These are phyloP conservation scores for Candida tammaniensis DNA, from an alignment of 805 yeast genomes.

Conservation along the genomic window DNA sequence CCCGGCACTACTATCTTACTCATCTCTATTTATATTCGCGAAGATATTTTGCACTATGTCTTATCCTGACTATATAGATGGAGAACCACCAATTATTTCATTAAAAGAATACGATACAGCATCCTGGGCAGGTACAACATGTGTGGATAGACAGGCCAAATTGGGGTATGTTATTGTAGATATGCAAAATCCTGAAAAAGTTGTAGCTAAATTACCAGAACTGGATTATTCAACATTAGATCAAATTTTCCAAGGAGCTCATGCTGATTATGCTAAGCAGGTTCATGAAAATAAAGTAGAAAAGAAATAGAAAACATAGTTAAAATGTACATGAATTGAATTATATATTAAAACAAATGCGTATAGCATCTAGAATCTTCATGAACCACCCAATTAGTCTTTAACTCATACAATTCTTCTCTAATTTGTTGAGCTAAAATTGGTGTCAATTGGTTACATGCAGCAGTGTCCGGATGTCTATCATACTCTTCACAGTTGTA, in stretches of 20 bases:
- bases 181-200: constrained; percentile 40
- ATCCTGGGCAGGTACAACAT: constrained; percentile 49
- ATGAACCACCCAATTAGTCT: constrained; percentile 81
- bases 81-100: constrained; percentile 46
- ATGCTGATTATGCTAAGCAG: constrained; percentile 22
- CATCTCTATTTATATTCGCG: background rate
- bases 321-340: constrained; percentile 1
- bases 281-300: constrained; percentile 10
- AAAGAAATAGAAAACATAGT: constrained; percentile 1
- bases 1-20: constrained; percentile 55
- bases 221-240: constrained; percentile 39
- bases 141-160: constrained; percentile 37
- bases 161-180: constrained; percentile 42
- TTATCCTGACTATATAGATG: constrained; percentile 44
- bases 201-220: constrained; percentile 42
- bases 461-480: constrained; percentile 87
- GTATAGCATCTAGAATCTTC: constrained; percentile 76
- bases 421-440: constrained; percentile 79
- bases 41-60: constrained; percentile 9
- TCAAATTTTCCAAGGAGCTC: constrained; percentile 46
- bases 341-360: constrained; percentile 59
- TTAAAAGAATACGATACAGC: constrained; percentile 50
- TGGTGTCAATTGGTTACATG: constrained; percentile 90
- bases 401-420: constrained; percentile 78
- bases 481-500: constrained; percentile 83